phyloP scores from a whole-genome alignment of 306 rosid species.

The Malus asiatica region DNA sequence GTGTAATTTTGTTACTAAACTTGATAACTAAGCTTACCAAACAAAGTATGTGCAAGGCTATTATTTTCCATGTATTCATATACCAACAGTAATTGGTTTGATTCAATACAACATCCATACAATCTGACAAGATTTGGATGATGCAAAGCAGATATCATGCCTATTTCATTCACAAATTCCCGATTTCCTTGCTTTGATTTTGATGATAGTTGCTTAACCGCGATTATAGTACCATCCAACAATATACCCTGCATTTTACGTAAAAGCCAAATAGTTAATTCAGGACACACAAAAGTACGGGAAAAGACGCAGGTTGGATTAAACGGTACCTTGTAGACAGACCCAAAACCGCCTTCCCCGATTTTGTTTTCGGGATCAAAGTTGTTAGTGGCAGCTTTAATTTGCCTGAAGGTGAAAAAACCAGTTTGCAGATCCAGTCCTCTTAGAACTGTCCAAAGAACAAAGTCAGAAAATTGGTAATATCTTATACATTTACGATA shows the following conservation, averaged over 20 bases:
- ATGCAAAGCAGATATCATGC: constrained; percentile 49
- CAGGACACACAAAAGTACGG: no score
- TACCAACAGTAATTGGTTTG: constrained; percentile 44
- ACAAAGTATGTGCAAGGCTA: constrained; percentile 41
- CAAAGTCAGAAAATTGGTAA: background rate
- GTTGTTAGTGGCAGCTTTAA: constrained; percentile 44
- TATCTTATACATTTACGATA: background rate
- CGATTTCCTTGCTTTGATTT: constrained; percentile 52
- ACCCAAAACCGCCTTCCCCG: constrained; percentile 78
- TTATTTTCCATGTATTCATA: constrained; percentile 63
- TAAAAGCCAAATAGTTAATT: no score
- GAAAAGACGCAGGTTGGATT: no score
- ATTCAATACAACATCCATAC: constrained; percentile 52
- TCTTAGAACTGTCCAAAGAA: background rate
- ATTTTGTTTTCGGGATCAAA: constrained; percentile 43
- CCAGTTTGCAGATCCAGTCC: constrained; percentile 10
- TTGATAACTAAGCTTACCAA: constrained; percentile 31
- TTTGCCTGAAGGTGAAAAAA: constrained; percentile 1
- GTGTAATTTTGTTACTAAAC: background rate
- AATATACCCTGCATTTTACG: constrained; percentile 33
- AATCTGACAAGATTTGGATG: constrained; percentile 63
- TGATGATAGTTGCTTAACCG: constrained; percentile 59
- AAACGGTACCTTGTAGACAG: constrained; percentile 37
- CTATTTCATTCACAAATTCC: constrained; percentile 58
- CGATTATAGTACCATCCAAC: constrained; percentile 45